phyloP scores from a whole-genome alignment of 1,284 basidiomycete genomes.

The Tilletia horrida region DNA sequence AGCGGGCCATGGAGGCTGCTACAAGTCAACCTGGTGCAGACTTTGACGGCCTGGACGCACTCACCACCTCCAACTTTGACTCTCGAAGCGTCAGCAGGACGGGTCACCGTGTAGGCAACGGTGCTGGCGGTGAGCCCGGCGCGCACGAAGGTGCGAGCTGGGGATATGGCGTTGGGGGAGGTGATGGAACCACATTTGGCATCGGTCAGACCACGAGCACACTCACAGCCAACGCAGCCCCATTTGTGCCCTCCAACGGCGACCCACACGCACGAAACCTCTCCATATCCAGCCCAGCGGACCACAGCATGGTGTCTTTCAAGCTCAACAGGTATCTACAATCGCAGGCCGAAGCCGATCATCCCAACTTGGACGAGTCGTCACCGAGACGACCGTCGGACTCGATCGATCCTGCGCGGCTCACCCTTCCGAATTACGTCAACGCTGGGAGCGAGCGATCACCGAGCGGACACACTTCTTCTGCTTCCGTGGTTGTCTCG shows the following conservation, averaged over 20 bases:
- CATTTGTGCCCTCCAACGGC: constrained; percentile 21
- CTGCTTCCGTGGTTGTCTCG: background rate
- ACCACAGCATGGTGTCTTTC: constrained; percentile 34
- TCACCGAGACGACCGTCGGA: constrained; percentile 12
- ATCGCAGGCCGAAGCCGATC: constrained; percentile 24
- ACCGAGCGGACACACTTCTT: constrained; percentile 13
- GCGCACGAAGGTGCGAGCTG: background rate
- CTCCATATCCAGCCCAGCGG: constrained; percentile 39
- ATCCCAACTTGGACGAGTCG: background rate
- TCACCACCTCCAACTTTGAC: background rate
- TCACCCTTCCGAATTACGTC: background rate
- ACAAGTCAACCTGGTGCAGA: background rate
- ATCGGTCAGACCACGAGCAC: background rate
- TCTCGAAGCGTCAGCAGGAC: constrained; percentile 6
- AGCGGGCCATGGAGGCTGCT: background rate
- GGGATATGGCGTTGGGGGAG: constrained; percentile 14
- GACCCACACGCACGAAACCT: constrained; percentile 9
- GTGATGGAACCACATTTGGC: constrained; percentile 14
- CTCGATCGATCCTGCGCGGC: background rate
- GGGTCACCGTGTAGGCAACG: background rate
- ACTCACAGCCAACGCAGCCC: constrained; percentile 6
- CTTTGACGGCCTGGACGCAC: background rate
- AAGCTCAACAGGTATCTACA: constrained; percentile 40
- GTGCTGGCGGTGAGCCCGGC: background rate
- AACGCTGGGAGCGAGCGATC: constrained; percentile 18